Percentiles rank a stretch among this genome's conserved stretches.
These are phyloP conservation scores for Fragaria ananassa DNA, from an alignment of 306 rosid genomes.

Conservation along the genomic window DNA sequence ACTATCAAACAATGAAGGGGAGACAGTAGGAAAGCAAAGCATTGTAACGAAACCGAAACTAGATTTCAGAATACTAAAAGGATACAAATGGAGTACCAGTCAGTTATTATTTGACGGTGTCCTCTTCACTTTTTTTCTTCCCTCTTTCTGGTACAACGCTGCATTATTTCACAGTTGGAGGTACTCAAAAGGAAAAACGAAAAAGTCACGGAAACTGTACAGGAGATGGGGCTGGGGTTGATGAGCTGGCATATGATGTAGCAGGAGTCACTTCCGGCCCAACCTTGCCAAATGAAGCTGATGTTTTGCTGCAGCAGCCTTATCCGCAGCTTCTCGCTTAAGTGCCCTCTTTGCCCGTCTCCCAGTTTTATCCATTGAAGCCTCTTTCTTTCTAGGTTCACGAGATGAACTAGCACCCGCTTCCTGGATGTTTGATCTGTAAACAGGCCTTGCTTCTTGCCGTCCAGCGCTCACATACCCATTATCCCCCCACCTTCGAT, in stretches of 20 bases:
- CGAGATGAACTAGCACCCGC: conserved; percentile 58
- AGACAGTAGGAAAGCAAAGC: not conserved
- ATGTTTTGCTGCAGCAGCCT: conserved; percentile 81
- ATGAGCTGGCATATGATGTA: conserved; percentile 2
- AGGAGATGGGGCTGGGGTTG: not conserved
- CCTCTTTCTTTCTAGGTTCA: conserved; percentile 51
- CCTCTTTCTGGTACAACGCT: not conserved
- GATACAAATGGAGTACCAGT: not conserved
- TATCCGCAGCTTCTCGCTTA: conserved; percentile 85
- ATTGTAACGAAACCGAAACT: not conserved
- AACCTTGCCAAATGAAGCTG: conserved; percentile 62
- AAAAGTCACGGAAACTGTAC: conserved; percentile 26
- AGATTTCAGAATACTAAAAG: not conserved
- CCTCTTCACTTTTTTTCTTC: too few relatives aligned
- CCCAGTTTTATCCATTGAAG: conserved; percentile 40
- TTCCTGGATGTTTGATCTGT: conserved; percentile 39
- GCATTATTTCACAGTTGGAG: conserved; percentile 11
- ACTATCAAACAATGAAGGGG: not conserved
- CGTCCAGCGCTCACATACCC: conserved; percentile 76
- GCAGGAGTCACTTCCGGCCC: conserved; percentile 43
- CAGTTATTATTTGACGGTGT: conserved; percentile 10
- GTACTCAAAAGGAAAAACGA: not conserved
- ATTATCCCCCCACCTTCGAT: conserved; percentile 86
- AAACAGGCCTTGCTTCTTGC: conserved; percentile 66
- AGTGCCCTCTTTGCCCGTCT: conserved; percentile 80